phyloP scores from a whole-genome alignment of 768 basidiomycete genomes.

The Mycena pura region DNA sequence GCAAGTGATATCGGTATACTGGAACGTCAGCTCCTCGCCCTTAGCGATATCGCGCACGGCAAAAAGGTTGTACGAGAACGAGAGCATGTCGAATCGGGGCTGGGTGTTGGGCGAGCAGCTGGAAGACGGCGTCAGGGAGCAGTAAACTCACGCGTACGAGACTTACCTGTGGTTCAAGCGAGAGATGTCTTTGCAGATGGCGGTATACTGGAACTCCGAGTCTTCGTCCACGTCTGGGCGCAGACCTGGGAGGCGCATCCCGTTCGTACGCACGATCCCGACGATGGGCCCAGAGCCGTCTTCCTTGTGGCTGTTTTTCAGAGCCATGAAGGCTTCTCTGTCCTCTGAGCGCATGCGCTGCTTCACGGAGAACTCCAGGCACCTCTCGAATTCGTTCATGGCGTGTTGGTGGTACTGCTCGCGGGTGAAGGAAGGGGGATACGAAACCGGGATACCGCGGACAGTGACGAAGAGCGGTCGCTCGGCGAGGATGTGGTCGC shows the following conservation, averaged over 20 bases:
- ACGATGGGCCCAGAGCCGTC: constrained; percentile 43
- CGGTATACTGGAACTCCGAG: constrained; percentile 29
- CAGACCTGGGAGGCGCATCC: constrained; percentile 28
- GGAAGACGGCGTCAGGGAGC: not conserved
- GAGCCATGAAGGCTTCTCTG: constrained; percentile 36
- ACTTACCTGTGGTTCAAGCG: constrained; percentile 46
- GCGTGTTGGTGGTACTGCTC: not conserved
- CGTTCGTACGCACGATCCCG: constrained; percentile 44
- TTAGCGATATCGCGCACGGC: constrained; percentile 27
- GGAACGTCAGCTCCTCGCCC: not conserved
- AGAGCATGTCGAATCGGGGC: constrained; percentile 30
- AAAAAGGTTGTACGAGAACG: constrained; percentile 21
- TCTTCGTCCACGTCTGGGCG: constrained; percentile 11
- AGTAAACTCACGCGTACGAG: not conserved
- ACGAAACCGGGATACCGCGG: not conserved
- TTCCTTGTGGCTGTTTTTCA: constrained; percentile 38
- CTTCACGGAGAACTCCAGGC: constrained; percentile 30
- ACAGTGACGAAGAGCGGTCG: constrained; percentile 42
- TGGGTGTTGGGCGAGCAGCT: constrained; percentile 34
- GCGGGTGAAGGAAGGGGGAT: not conserved
- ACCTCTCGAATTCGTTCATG: too few relatives aligned
- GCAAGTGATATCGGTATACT: not conserved
- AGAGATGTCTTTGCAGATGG: constrained; percentile 37
- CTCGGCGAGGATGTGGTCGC: constrained; percentile 43
- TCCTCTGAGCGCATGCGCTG: constrained; percentile 33